These are phyloP conservation scores for Alternaria ethzedia DNA, from an alignment of 2,329 filamentous ascomycete genomes.

Conservation along the genomic window DNA sequence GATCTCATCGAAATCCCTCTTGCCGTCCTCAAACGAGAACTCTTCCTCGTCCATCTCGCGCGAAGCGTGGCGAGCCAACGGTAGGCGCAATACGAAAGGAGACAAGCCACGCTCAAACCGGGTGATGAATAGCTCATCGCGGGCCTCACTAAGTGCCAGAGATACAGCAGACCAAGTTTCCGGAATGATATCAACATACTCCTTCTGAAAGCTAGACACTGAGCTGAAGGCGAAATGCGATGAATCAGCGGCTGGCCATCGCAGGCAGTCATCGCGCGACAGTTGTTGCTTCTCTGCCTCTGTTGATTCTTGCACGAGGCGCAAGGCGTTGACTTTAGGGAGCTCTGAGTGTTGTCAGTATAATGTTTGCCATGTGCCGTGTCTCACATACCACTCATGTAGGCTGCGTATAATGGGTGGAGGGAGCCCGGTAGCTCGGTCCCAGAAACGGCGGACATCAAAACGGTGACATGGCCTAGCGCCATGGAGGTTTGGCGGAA, in stretches of 20 bases:
- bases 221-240: conserved; percentile 47
- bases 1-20: conserved; percentile 80
- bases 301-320: conserved; percentile 66
- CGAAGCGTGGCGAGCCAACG: conserved; percentile 80
- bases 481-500: conserved; percentile 59
- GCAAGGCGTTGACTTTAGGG: conserved; percentile 72
- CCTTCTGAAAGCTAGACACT: conserved; percentile 68
- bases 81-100: conserved; percentile 86
- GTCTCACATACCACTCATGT: conserved; percentile 41
- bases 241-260: conserved; percentile 49
- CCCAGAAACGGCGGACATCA: conserved; percentile 47
- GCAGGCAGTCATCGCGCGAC: conserved; percentile 44
- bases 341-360: conserved; percentile 60
- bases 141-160: conserved; percentile 79
- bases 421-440: conserved; percentile 39
- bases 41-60: conserved; percentile 80
- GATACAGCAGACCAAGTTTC: conserved; percentile 84
- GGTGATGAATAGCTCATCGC: conserved; percentile 86
- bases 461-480: conserved; percentile 45
- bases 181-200: conserved; percentile 87
- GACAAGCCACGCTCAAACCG: conserved; percentile 76
- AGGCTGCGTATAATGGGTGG: conserved; percentile 50
- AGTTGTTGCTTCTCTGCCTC: conserved; percentile 55
- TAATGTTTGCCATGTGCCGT: neutral
- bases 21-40: conserved; percentile 83